phyloP scores from a whole-genome alignment of 139 green algal species.

The Chlorella vulgaris region DNA sequence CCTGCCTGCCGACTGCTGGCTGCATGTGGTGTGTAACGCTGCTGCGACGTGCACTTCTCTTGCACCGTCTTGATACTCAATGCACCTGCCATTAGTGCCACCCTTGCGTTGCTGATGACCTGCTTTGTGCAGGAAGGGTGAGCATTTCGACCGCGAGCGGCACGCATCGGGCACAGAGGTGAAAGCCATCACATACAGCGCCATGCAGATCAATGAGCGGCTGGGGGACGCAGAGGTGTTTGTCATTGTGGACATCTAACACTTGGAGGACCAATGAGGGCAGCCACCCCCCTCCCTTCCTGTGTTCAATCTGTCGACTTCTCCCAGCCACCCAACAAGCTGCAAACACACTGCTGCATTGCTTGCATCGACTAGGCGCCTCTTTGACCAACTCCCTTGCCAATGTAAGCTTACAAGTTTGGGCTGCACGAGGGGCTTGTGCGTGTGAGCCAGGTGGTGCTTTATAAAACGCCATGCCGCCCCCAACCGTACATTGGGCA shows the following conservation, averaged over 20 bases:
- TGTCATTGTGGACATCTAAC: conserved; percentile 88
- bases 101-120: neutral
- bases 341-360: neutral
- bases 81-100: neutral
- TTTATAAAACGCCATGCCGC: too few species aligned
- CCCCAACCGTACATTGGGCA: too few species aligned
- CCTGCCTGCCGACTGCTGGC: too few species aligned
- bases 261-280: neutral
- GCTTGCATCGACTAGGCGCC: neutral
- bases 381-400: too few species aligned
- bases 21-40: too few species aligned
- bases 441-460: too few species aligned
- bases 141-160: conserved; percentile 64
- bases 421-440: too few species aligned
- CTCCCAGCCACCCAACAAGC: neutral
- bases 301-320: neutral
- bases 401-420: too few species aligned
- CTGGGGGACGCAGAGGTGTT: conserved; percentile 72
- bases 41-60: neutral
- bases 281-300: neutral
- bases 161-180: conserved; percentile 83
- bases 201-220: conserved; percentile 79
- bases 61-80: too few species aligned
- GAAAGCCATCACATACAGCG: conserved; percentile 91
- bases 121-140: conserved; percentile 50